Percentiles rank a stretch among this genome's conserved stretches.
Evolutionary conservation across 345 rosid species (phyloP).

Genomic region (Hibiscus trionum): DNA sequence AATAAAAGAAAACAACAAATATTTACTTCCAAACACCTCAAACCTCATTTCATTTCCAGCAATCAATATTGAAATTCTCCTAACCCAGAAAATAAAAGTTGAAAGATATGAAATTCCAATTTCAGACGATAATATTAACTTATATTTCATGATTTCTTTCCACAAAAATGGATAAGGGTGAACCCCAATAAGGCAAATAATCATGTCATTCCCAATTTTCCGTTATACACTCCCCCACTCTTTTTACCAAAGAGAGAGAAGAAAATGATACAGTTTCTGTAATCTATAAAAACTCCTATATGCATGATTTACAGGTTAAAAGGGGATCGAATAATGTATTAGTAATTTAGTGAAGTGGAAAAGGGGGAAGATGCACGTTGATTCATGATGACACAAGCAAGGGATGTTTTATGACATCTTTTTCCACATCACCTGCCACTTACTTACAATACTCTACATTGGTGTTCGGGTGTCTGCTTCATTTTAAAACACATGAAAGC

Average conservation of each 20-base stretch:
- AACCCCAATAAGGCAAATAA: neutral
- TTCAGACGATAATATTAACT: neutral
- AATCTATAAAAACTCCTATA: neutral
- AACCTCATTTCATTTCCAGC: neutral
- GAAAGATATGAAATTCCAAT: neutral
- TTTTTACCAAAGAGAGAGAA: neutral
- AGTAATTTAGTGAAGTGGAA: constrained; percentile 5
- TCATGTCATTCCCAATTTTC: too few species aligned
- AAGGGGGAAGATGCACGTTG: constrained; percentile 24
- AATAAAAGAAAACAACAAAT: neutral
- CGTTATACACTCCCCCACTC: neutral
- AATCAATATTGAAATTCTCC: neutral
- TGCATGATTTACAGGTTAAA: neutral
- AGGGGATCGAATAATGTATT: neutral
- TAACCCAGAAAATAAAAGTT: neutral
- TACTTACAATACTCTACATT: neutral
- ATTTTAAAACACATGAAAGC: neutral
- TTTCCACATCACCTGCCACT: neutral
- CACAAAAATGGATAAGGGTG: neutral
- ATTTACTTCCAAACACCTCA: neutral
- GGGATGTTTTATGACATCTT: constrained; percentile 6
- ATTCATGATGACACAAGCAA: constrained; percentile 19
- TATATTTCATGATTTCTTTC: neutral
- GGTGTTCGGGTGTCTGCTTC: neutral
- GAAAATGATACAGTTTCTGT: neutral